Conservation (phyloP, 805 yeast species). For the Zygoascus bituminiphila region DNA sequence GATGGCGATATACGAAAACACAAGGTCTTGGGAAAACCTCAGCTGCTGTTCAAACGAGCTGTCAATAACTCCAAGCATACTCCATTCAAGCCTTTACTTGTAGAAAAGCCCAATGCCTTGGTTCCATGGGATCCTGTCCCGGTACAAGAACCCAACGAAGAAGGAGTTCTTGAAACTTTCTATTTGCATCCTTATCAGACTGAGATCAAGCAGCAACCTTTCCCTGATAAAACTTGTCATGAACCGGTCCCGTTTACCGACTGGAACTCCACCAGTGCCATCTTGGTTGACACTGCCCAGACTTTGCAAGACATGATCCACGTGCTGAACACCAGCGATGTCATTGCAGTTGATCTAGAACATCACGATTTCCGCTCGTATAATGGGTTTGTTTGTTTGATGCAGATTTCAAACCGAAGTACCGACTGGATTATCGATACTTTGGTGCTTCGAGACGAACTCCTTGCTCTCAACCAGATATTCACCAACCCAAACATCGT, state of each 20-base stretch:
- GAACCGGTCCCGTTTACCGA: constrained; percentile 48
- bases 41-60: constrained; percentile 44
- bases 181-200: constrained; percentile 71
- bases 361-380: constrained; percentile 91
- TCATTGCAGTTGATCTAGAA: constrained; percentile 88
- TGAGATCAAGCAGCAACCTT: constrained; percentile 65
- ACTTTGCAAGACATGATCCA: constrained; percentile 46
- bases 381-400: constrained; percentile 81
- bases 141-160: constrained; percentile 15
- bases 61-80: constrained; percentile 59
- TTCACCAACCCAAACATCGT: constrained; percentile 74
- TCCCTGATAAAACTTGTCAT: constrained; percentile 43
- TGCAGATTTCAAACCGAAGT: constrained; percentile 83
- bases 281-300: constrained; percentile 61
- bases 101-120: constrained; percentile 63
- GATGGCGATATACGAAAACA: constrained; percentile 12
- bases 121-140: constrained; percentile 47
- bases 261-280: constrained; percentile 49
- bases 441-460: constrained; percentile 62
- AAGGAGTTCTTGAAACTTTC: constrained; percentile 33
- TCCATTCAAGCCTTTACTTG: constrained; percentile 73
- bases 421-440: constrained; percentile 87
- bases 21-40: constrained; percentile 53
- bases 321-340: constrained; percentile 43
- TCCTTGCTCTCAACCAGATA: constrained; percentile 57